phyloP scores from a whole-genome alignment of 257 asterid genomes.

The Solanum corneliomulleri region DNA sequence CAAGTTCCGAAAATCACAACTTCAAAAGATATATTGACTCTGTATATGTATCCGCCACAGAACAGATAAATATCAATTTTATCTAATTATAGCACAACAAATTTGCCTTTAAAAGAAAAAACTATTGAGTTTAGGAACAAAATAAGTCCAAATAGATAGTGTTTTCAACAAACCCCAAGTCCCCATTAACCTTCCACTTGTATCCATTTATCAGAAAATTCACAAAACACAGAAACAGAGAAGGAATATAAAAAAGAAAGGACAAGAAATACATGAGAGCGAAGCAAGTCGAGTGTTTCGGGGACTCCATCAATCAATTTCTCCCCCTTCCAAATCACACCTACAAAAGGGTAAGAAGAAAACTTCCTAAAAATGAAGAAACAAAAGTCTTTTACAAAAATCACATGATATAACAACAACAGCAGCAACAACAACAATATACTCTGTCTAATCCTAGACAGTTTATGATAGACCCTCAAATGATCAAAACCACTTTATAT shows the following conservation, averaged over 20 bases:
- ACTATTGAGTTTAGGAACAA: background rate
- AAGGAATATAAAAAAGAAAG: background rate
- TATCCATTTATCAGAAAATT: background rate
- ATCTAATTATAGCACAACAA: background rate
- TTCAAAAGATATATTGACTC: background rate
- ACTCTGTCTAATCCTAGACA: background rate
- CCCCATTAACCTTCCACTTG: background rate
- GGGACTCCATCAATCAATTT: slow-evolving; percentile 76
- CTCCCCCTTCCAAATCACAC: slow-evolving; percentile 94
- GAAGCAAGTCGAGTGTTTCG: slow-evolving; percentile 59
- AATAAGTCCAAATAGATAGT: background rate
- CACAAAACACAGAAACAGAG: background rate
- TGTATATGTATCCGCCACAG: background rate
- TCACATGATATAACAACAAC: background rate
- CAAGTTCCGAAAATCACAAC: background rate
- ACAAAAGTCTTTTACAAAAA: background rate
- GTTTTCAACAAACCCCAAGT: background rate
- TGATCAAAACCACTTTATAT: background rate
- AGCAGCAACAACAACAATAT: background rate
- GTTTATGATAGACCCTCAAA: background rate
- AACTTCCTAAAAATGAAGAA: background rate
- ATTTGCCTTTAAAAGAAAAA: background rate
- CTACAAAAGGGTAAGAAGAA: slow-evolving; percentile 10
- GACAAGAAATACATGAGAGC: slow-evolving; percentile 37
- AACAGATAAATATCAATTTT: background rate